These are phyloP conservation scores for Botrytis byssoidea DNA, from an alignment of 2,329 filamentous ascomycete genomes.

Conservation along the genomic window DNA sequence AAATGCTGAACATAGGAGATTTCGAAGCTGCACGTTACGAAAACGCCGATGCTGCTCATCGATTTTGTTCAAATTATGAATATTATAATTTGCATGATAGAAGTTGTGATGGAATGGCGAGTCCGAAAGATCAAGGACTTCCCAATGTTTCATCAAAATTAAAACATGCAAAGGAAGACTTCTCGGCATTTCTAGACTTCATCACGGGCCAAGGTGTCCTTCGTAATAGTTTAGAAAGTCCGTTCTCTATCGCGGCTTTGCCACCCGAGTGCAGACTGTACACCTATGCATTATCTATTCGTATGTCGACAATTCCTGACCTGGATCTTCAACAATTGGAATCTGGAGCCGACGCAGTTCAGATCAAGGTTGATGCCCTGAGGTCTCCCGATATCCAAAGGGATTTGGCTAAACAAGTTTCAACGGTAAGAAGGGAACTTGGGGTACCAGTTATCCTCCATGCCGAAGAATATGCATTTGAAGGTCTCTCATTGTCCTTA, in stretches of 20 bases:
- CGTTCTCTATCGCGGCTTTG: conserved; percentile 58
- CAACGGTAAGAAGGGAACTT: conserved; percentile 55
- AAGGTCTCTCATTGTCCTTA: conserved; percentile 28
- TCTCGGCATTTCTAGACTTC: conserved; percentile 57
- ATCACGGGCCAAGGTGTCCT: conserved; percentile 54
- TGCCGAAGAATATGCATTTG: conserved; percentile 49
- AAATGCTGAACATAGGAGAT: conserved; percentile 45
- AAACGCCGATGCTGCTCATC: conserved; percentile 46
- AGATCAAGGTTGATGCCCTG: conserved; percentile 60
- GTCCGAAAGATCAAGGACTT: conserved; percentile 44
- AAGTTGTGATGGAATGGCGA: conserved; percentile 41
- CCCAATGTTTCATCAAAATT: conserved; percentile 49
- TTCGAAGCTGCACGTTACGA: conserved; percentile 45
- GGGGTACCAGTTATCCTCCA: conserved; percentile 57
- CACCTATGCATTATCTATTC: conserved; percentile 65
- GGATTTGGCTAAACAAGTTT: conserved; percentile 54
- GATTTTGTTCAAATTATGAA: conserved; percentile 61
- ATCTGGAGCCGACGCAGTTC: conserved; percentile 58
- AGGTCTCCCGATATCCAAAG: conserved; percentile 47
- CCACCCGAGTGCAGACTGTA: conserved; percentile 59
- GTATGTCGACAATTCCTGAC: conserved; percentile 55
- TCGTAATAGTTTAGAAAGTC: conserved; percentile 55
- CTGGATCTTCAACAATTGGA: conserved; percentile 54
- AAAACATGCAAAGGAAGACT: conserved; percentile 57
- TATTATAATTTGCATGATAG: conserved; percentile 56